These are phyloP conservation scores for Geopyxis carbonaria DNA, from an alignment of 495 filamentous ascomycete species.

Conservation along the genomic window DNA sequence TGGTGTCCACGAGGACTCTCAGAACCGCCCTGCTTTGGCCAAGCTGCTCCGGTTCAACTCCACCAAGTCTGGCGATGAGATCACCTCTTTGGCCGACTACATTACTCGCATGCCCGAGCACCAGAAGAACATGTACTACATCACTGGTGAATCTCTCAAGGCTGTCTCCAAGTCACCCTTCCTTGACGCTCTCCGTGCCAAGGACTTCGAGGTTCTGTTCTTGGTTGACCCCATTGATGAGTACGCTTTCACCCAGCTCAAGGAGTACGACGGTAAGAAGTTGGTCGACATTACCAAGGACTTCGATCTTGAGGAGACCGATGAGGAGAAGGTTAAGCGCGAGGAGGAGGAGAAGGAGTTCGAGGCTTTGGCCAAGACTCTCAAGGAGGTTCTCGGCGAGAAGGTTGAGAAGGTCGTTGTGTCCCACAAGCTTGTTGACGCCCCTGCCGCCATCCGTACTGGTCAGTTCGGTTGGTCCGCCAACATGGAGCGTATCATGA, in stretches of 20 bases:
- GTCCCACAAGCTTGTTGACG: slow-evolving; percentile 87
- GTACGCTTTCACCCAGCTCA: slow-evolving; percentile 99
- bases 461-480: slow-evolving; percentile 99
- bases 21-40: slow-evolving; percentile 84
- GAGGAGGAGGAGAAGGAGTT: slow-evolving; percentile 97
- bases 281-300: slow-evolving; percentile 99
- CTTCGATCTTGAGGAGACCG: slow-evolving; percentile 99
- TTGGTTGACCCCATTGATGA: slow-evolving; percentile 98
- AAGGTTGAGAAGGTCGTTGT: slow-evolving; percentile 99
- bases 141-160: slow-evolving; percentile 98
- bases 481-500: slow-evolving; percentile 99
- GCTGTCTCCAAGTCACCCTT: slow-evolving; percentile 95
- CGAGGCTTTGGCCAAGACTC: slow-evolving; percentile 77
- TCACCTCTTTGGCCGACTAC: slow-evolving; percentile 88
- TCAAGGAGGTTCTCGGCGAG: slow-evolving; percentile 98
- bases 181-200: slow-evolving; percentile 96
- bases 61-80: slow-evolving; percentile 93
- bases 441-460: slow-evolving; percentile 97
- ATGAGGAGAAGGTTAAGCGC: slow-evolving; percentile 95
- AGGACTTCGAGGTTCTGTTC: slow-evolving; percentile 99
- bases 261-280: slow-evolving; percentile 99
- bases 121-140: slow-evolving; percentile 99
- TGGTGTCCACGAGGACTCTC: slow-evolving; percentile 97
- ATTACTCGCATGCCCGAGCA: slow-evolving; percentile 97
- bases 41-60: slow-evolving; percentile 98